These are phyloP conservation scores for Spergularia bocconei DNA, from an alignment of 148 eudicot genomes.

Conservation along the genomic window DNA sequence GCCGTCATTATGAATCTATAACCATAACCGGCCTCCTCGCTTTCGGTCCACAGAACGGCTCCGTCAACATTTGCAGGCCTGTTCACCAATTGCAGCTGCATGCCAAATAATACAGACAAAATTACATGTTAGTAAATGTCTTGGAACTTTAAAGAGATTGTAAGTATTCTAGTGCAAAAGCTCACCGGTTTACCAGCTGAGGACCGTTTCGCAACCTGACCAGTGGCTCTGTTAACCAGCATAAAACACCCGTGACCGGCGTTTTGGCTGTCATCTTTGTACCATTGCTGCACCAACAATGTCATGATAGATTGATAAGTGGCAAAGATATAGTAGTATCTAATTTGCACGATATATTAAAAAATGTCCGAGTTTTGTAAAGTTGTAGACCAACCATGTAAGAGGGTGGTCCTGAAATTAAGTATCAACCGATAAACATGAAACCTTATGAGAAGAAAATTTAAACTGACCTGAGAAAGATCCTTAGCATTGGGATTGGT, in stretches of 20 bases:
- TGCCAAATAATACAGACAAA: background rate
- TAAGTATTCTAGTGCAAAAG: background rate
- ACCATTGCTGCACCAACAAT: background rate
- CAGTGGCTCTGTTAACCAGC: background rate
- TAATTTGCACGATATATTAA: too few species aligned
- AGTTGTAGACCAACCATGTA: background rate
- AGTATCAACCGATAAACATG: background rate
- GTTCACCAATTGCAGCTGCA: background rate
- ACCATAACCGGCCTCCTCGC: background rate
- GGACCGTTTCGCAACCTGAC: background rate
- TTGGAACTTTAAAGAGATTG: too few species aligned
- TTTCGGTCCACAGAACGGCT: background rate
- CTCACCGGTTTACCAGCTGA: background rate
- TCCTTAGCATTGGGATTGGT: background rate
- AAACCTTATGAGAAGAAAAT: background rate
- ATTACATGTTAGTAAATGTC: background rate
- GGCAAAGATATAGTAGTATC: background rate
- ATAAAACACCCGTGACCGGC: background rate
- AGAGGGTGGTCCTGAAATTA: background rate
- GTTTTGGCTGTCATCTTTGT: constrained; percentile 1
- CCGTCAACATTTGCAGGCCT: background rate
- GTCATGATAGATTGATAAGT: background rate
- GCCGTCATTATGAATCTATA: background rate
- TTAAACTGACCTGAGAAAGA: background rate
- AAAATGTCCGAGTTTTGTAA: too few species aligned